Base-by-base conservation (phyloP, 2,329 filamentous ascomycete species). In the Cladosporium phlei region DNA sequence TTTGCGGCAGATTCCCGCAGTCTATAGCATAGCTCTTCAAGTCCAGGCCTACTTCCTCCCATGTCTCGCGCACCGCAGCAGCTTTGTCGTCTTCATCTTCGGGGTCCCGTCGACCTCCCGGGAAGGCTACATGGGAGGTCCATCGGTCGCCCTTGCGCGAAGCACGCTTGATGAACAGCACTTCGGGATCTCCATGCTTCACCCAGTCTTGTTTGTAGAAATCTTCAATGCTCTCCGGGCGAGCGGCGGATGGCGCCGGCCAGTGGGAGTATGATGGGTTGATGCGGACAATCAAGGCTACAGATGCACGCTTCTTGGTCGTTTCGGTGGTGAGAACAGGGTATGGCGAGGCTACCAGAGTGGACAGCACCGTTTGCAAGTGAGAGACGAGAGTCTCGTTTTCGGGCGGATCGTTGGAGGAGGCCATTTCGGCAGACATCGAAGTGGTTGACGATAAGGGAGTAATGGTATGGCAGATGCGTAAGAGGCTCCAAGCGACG, bases 81-180 rank as follows among this genome's bases (percentile, higher is more conserved):
- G 76, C 77, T 50, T 73, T 67, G 58, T 86, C 83, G 52, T 80
- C 73, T 37, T 66, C 73, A 66, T 86, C 83, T 50, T 78, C 76
- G 0, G 79, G 76, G 53, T 86, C 83, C 52, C 80, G 68, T 58
- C 82, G 82, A 2, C 83, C 83, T 17, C 83, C 83, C 0, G 83
- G 83, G 3, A 86, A 65, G 0, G 83, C 83, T 47, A 85, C 77
- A 67, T 86, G 83, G 3, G 78, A 76, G 1, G 80, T 84, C 83
- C 83, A 86, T 48, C 81, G 71, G 61, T 86, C 83, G 6, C 82
- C 81, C 46, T 74, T 70, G 28, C 83, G 70, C 3, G 80, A 74
- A 2, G 83, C 78, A 35, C 83, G 71, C 60, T 86, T 86, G 62
- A 86, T 86, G 62, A 86, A 85, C 3, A 86, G 70, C n/a, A 82